phyloP scores from a whole-genome alignment of 2,329 filamentous ascomycete species.

The Lasiodiplodia sp. region DNA sequence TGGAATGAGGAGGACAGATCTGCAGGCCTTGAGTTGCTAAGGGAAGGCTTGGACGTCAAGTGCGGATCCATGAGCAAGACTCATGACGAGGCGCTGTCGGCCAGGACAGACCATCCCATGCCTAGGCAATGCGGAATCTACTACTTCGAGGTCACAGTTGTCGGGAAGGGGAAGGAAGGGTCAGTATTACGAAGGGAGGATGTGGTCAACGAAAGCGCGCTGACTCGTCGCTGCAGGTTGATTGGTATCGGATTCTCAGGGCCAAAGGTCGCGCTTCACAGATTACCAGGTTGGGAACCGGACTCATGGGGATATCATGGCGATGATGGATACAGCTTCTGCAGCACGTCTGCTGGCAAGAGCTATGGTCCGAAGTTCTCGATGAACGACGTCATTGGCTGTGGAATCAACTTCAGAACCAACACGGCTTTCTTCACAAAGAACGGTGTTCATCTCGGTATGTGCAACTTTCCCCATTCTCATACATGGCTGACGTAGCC shows the following conservation, averaged over 20 bases:
- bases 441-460: conserved; percentile 67
- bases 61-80: conserved; percentile 65
- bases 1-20: conserved; percentile 86
- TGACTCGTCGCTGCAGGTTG: conserved; percentile 43
- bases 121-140: conserved; percentile 90
- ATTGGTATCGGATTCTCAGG: conserved; percentile 69
- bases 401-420: conserved; percentile 69
- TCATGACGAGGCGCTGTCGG: conserved; percentile 77
- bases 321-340: conserved; percentile 70
- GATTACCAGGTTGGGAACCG: conserved; percentile 70
- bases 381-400: conserved; percentile 67
- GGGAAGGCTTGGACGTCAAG: conserved; percentile 75
- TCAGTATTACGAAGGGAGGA: conserved; percentile 52
- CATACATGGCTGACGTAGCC: conserved; percentile 16
- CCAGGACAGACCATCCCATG: conserved; percentile 86
- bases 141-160: conserved; percentile 81
- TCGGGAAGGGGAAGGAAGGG: conserved; percentile 73
- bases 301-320: conserved; percentile 73
- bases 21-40: conserved; percentile 73
- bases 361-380: conserved; percentile 67
- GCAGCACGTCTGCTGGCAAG: conserved; percentile 63
- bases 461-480: not conserved
- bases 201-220: conserved; percentile 6
- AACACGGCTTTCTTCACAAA: conserved; percentile 70
- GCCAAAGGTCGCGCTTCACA: conserved; percentile 64